Base-by-base conservation (phyloP, 108 stramenopile species). In the Pelagomonas calceolata region DNA sequence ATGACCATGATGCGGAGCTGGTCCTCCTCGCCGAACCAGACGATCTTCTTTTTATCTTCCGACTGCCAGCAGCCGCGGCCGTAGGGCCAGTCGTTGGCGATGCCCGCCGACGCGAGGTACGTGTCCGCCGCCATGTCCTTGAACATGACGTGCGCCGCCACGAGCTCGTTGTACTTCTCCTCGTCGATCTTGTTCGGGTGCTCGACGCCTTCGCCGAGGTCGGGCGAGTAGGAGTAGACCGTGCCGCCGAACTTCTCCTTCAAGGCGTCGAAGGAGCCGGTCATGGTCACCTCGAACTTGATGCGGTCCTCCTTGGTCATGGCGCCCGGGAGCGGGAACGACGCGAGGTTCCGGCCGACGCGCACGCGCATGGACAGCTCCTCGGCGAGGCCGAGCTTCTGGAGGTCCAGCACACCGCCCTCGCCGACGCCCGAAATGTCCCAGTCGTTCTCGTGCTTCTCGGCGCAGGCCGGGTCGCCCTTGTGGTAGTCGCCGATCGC, bases 21-120 rank as follows among this genome's bases (percentile, higher is more conserved):
- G 68, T 86, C 85, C 78, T 86, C 85, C 76, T 86, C 85, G 34
- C 85, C 85, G 74, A 86, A 84, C 85, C 85, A 86, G 78, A 86
- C 81, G 68, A 86, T 84, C 64, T 67, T 73, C 78, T 79, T 51
- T 35, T 78, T 76, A 72, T 86, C 85, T 0, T 81, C 81, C 26
- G 83, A 84, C 64, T 83, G 82, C 78, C 81, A 86, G 76, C 85
- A 86, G 34, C 85, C 85, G 43, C 85, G 80, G 64, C 85, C 85
- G 68, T 84, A 84, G 32, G 85, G 85, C 85, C 85, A 86, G 68
- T 86, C 81, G 34, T 70, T 76, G 66, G 80, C 67, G 63, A 86
- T 86, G 21, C 85, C 85, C 26, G 81, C 82, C 70, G 75, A 73
- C 68, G 76, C 77, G 67, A 86, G 81, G 80, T 81, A 86, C 5